Evolutionary conservation across 257 asterid genomes (phyloP), one percentile per base, ranked within the genome.

Genomic region (Solanum megistacrolobum): DNA sequence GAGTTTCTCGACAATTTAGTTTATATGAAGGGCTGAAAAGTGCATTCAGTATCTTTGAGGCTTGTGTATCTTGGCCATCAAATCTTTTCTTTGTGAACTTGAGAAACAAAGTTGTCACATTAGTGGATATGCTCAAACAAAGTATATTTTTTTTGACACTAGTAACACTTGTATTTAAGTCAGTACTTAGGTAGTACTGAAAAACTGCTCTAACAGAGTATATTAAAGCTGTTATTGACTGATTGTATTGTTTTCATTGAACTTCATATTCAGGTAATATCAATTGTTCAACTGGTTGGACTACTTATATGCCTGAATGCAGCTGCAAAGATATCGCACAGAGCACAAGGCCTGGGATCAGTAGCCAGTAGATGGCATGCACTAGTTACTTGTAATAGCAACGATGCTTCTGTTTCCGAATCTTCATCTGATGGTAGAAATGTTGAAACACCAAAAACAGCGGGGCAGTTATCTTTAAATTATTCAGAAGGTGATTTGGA

Each of bases 301-400:
- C 91, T 96, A 65, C 91, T 96, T 89, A 92, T 95, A 71, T 96
- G 99, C 88, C 93, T 96, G 23, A 91, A 76, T 71, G 95, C 96
- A 82, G 99, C 99, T 11, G 92, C 98, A 81, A 96, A 93, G 93
- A 93, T 96, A 91, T 96, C 99, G 16, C 99, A 96, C 66, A 93
- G 99, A 92, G 99, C 99, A 84, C 98, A 93, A 87, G 92, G 96
- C 88, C 92, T 95, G 79, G 97, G 97, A 88, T 92, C 99, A 62
- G 86, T 94, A 76, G 98, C 98, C 83, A 94, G 99, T 91, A 92
- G 95, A 90, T 96, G 99, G 99, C 99, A 96, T 89, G 96, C 96
- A 60, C 86, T 93, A 74, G 93, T 89, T 71, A 94, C 97, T 62
- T 93, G 97, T 92, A 95, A 89, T 89, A 90, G 94, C 52, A 90